A percentile compares a stretch with the other conserved stretches of the same genome.
These are phyloP conservation scores for Ramaria sp. DNA, from an alignment of 768 basidiomycete genomes.

Conservation along the genomic window DNA sequence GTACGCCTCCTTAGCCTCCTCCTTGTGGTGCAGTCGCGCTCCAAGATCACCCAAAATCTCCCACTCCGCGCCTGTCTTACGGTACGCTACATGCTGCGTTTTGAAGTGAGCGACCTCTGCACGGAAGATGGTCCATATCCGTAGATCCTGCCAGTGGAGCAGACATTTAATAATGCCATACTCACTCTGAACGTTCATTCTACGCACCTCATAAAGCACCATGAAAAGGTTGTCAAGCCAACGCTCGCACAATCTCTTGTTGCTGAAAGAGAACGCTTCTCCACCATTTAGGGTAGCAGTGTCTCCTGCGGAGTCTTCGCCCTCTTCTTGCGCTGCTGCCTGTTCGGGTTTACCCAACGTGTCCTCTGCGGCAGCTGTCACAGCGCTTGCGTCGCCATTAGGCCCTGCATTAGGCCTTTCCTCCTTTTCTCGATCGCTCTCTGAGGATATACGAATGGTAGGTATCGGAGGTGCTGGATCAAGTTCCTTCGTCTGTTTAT, in stretches of 20 bases:
- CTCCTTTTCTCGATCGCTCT: constrained; percentile 45
- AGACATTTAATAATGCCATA: not conserved
- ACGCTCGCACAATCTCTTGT: constrained; percentile 91
- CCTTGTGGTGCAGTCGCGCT: constrained; percentile 88
- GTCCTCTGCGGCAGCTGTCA: not conserved
- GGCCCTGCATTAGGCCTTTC: constrained; percentile 28
- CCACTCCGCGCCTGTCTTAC: constrained; percentile 96
- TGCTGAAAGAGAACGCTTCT: constrained; percentile 84
- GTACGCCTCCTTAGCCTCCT: constrained; percentile 97
- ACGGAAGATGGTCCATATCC: constrained; percentile 98
- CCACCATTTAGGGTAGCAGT: constrained; percentile 15
- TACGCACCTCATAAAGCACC: constrained; percentile 86
- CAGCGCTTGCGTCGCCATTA: constrained; percentile 23
- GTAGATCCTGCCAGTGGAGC: constrained; percentile 57
- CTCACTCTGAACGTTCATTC: not conserved
- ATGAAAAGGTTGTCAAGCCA: constrained; percentile 99
- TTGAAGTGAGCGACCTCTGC: constrained; percentile 99
- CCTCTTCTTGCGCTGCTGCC: constrained; percentile 25
- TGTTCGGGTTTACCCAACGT: constrained; percentile 27
- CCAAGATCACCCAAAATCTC: constrained; percentile 96
- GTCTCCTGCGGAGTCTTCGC: constrained; percentile 5
- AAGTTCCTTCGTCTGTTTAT: constrained; percentile 25
- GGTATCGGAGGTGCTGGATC: constrained; percentile 33
- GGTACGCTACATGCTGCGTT: constrained; percentile 94
- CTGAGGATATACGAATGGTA: constrained; percentile 70